These are phyloP conservation scores for Xylaria grammica DNA, from an alignment of 495 filamentous ascomycete species.

Conservation along the genomic window DNA sequence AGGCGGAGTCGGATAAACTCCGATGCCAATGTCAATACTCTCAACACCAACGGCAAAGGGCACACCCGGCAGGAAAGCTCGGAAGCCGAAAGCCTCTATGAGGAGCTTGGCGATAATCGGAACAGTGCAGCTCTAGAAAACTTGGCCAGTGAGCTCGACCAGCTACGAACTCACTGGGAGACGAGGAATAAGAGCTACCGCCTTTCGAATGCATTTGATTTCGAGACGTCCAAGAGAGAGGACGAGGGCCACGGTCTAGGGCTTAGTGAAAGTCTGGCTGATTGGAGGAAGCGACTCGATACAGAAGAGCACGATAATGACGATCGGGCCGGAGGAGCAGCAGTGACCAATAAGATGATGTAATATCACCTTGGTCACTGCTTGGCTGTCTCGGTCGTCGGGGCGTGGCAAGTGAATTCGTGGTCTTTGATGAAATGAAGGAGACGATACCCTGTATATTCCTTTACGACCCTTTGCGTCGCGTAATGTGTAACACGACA, in stretches of 20 bases:
- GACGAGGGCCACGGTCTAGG: constrained; percentile 51
- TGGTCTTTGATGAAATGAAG: constrained; percentile 23
- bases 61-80: constrained; percentile 67
- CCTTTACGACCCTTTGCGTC: constrained; percentile 18
- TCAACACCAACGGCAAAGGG: constrained; percentile 41
- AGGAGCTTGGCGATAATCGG: constrained; percentile 54
- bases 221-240: constrained; percentile 63
- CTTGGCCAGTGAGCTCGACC: constrained; percentile 88
- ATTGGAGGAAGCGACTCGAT: constrained; percentile 77
- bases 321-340: constrained; percentile 16
- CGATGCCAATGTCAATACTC: constrained; percentile 33
- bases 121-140: constrained; percentile 89
- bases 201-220: constrained; percentile 83
- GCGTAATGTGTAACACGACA: constrained; percentile 29
- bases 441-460: constrained; percentile 29
- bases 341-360: constrained; percentile 16
- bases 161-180: constrained; percentile 90
- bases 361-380: constrained; percentile 6
- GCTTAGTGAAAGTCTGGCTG: constrained; percentile 71
- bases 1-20: constrained; percentile 60
- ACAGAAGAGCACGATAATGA: constrained; percentile 55
- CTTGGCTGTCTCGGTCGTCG: not conserved
- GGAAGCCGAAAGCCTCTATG: constrained; percentile 55
- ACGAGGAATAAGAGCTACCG: constrained; percentile 93
- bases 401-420: not conserved